Base-by-base conservation (phyloP, 73 alveolate genomes). In the Blepharisma japonicum region DNA sequence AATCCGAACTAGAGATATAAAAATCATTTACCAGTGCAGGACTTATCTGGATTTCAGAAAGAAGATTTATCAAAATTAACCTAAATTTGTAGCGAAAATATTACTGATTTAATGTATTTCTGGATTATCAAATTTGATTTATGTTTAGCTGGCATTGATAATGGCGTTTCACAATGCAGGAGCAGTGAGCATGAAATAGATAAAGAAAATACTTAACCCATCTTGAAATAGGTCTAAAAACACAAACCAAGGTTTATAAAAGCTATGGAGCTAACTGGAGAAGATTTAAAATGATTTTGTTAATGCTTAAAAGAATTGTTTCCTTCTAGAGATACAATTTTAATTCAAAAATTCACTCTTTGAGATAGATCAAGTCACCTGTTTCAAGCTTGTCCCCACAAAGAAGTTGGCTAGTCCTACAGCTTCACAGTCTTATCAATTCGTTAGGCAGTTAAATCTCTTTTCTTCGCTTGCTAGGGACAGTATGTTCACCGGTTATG, bases 121-220 rank as follows among this genome's bases (percentile, higher is more conserved):
- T 68, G 84, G 68, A 55, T 90, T 93, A 93, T 81, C 27, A 48
- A 25, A 82, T 80, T 18, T 85, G 90, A 47, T 70, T 93, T 0
- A 80, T 89, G 83, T 45, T 84, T 90, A 7, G 98, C 90, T 84
- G 98, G 96, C 21, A 68, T 77, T 20, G 98, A 92, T 83, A 92
- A 92, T 71, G 98, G 98, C 39, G 89, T 92, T 39, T 61, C 77
- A 18, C 81, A 82, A 53, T 78, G 27, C 71, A 74, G 56, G 55
- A 55, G 66, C 47, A 89, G 77, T 50, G 61, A 66, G 49, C 83
- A 77, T 18, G 87, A 88, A 20, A 77, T 80, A 68, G 90, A 87
- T 85, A 38, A 68, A 6, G 87, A 83, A 61, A 7, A 56, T 7
- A 89, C 84, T 87, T 55, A 92, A 92, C 83, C 96, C 94, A 38